Evolutionary conservation across 305 asterid species (phyloP).

Genomic region (Withania somnifera): DNA sequence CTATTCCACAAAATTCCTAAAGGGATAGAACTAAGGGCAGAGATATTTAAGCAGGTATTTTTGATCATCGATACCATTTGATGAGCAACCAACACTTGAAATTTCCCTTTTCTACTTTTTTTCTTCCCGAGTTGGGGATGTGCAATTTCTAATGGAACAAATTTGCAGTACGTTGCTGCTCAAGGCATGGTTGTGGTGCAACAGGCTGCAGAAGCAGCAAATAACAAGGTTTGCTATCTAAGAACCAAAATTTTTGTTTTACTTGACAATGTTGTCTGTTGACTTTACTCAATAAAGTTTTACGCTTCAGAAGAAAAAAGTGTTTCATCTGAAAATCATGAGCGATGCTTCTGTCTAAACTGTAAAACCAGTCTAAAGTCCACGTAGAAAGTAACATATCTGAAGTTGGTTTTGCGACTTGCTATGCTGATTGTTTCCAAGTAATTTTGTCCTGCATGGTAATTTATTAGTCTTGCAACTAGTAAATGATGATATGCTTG

Average conservation of each 20-base stretch:
- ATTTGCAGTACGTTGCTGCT: constrained; percentile 30
- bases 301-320: not conserved
- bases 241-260: not conserved
- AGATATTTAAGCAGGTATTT: constrained; percentile 36
- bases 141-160: not conserved
- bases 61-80: not conserved
- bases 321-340: not conserved
- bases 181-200: constrained; percentile 38
- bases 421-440: not conserved
- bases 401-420: not conserved
- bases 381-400: not conserved
- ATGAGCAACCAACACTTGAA: not conserved
- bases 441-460: not conserved
- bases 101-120: not conserved
- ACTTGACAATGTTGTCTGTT: not conserved
- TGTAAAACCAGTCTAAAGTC: not conserved
- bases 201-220: constrained; percentile 39
- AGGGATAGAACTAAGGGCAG: constrained; percentile 31
- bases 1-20: constrained; percentile 28
- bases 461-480: not conserved
- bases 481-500: not conserved
- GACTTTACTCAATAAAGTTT: not conserved
- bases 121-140: not conserved
- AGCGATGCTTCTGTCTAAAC: not conserved
- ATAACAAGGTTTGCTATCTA: constrained; percentile 22